Conservation (phyloP, 2,329 filamentous ascomycete genomes). For the Fusarium penzigii region DNA sequence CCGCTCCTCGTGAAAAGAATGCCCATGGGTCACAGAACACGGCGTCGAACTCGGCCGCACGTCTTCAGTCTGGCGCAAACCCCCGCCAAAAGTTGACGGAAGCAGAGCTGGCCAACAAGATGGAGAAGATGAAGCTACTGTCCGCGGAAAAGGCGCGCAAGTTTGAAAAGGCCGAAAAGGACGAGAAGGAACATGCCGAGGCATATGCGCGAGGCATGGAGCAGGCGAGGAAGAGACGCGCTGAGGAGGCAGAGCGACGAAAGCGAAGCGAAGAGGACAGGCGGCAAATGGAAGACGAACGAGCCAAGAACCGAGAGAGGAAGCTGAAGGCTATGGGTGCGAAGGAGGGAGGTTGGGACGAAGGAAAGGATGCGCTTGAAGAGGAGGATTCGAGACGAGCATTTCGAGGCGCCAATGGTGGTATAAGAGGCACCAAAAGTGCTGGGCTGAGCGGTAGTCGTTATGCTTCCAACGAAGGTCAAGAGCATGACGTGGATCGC, state of each 20-base stretch:
- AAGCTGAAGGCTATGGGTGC: conserved; percentile 60
- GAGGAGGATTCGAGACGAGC: conserved; percentile 42
- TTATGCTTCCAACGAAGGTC: conserved; percentile 39
- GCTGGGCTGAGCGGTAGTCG: conserved; percentile 44
- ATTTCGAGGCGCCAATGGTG: conserved; percentile 46
- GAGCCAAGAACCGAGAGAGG: conserved; percentile 59
- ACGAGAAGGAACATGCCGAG: conserved; percentile 56
- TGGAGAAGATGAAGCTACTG: conserved; percentile 61
- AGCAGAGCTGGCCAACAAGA: conserved; percentile 57
- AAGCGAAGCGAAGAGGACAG: conserved; percentile 54
- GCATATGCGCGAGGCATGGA: conserved; percentile 58
- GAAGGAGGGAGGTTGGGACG: conserved; percentile 59
- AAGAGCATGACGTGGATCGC: conserved; percentile 38
- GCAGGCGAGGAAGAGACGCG: conserved; percentile 52
- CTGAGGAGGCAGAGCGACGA: conserved; percentile 54
- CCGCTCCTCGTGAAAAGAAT: conserved; percentile 31
- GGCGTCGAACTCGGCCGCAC: conserved; percentile 40
- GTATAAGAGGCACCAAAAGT: conserved; percentile 40
- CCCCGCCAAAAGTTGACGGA: conserved; percentile 63
- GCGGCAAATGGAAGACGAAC: conserved; percentile 57
- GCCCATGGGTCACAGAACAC: conserved; percentile 28
- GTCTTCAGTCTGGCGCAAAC: conserved; percentile 57
- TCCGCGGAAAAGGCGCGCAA: conserved; percentile 59
- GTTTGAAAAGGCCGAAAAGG: conserved; percentile 59
- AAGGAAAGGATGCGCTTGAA: conserved; percentile 51